Evolutionary conservation across 768 basidiomycete species (phyloP).

Genomic region (Mycena capillaripes): DNA sequence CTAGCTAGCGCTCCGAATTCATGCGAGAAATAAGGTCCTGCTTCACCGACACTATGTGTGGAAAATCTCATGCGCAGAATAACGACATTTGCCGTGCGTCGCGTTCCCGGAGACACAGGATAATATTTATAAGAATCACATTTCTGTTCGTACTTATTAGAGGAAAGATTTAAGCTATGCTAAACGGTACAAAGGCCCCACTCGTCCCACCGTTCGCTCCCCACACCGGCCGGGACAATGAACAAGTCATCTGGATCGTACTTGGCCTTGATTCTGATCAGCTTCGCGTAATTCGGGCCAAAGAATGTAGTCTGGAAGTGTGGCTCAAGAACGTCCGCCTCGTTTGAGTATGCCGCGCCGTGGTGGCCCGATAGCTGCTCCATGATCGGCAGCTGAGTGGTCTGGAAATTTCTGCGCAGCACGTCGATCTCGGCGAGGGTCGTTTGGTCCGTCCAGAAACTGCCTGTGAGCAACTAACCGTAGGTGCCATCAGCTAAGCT

Average conservation of each 20-base stretch:
- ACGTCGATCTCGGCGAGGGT: slow-evolving; percentile 35
- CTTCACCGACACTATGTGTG: not conserved
- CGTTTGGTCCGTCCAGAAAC: slow-evolving; percentile 35
- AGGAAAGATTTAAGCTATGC: not conserved
- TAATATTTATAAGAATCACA: slow-evolving; percentile 14
- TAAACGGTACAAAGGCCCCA: too few relatives aligned
- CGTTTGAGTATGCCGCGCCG: not conserved
- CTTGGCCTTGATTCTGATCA: too few relatives aligned
- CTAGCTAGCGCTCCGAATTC: not conserved
- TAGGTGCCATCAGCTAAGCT: slow-evolving; percentile 7
- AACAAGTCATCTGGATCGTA: too few relatives aligned
- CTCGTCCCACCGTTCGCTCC: too few relatives aligned
- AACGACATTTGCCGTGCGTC: slow-evolving; percentile 2
- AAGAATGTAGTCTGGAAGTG: too few relatives aligned
- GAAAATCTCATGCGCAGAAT: slow-evolving; percentile 6
- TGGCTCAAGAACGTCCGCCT: too few relatives aligned
- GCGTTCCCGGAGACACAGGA: slow-evolving; percentile 13
- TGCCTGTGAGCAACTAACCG: slow-evolving; percentile 5
- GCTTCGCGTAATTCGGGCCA: too few relatives aligned
- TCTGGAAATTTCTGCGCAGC: slow-evolving; percentile 41
- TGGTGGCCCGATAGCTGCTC: slow-evolving; percentile 42
- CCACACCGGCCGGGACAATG: too few relatives aligned
- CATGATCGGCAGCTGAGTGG: slow-evolving; percentile 43
- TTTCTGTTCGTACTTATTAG: slow-evolving; percentile 19
- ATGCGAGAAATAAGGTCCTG: slow-evolving; percentile 9